phyloP scores from a whole-genome alignment of 257 asterid species.

The Lycium barbarum region DNA sequence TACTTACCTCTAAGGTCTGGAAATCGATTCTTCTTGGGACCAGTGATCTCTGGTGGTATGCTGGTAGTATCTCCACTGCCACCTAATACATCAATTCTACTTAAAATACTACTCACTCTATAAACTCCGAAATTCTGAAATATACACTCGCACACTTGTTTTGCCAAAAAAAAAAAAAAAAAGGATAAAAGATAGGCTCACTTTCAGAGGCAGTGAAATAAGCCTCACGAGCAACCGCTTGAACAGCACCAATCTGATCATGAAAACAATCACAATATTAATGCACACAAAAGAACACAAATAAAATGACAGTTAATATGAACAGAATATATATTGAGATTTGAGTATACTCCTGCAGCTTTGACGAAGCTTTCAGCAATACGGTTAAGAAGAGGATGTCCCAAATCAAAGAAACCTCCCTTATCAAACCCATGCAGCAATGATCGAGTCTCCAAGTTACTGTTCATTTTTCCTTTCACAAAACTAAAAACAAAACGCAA shows the following conservation, averaged over 20 bases:
- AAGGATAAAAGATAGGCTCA: constrained; percentile 30
- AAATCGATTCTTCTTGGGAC: constrained; percentile 59
- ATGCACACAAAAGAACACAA: no score
- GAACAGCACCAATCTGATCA: constrained; percentile 82
- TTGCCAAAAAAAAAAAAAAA: not conserved
- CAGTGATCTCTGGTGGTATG: constrained; percentile 58
- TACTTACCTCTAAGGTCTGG: constrained; percentile 70
- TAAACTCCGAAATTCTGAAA: not conserved
- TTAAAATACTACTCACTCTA: not conserved
- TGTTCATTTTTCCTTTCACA: constrained; percentile 45
- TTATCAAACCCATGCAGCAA: constrained; percentile 60
- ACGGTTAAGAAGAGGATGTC: constrained; percentile 91
- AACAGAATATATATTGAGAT: not conserved
- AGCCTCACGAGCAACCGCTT: constrained; percentile 87
- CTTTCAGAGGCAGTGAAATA: constrained; percentile 76
- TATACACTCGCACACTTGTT: not conserved
- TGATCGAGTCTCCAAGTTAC: constrained; percentile 67
- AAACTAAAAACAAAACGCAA: no score
- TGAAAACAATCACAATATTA: not conserved
- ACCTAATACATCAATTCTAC: constrained; percentile 45
- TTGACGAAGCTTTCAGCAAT: constrained; percentile 79
- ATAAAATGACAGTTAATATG: not conserved
- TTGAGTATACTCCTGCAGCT: constrained; percentile 71
- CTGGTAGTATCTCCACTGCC: constrained; percentile 50
- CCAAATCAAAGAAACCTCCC: constrained; percentile 68